Evolutionary conservation across 2,329 filamentous ascomycete genomes (phyloP).

Genomic region (Botrytis deweyae): DNA sequence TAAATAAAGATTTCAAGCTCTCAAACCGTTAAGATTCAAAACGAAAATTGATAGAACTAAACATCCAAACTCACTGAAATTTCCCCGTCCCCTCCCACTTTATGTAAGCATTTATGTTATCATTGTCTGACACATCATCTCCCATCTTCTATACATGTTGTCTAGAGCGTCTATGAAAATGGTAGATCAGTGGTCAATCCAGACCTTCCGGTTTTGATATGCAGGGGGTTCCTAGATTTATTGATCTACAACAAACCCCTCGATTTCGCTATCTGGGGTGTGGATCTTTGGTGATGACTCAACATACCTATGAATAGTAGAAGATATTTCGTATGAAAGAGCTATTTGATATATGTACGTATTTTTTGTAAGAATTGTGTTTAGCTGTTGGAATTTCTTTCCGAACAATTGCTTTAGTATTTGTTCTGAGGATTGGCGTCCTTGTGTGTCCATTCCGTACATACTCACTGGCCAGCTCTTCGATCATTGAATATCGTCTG

Average conservation of each 20-base stretch:
- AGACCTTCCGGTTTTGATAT: background rate
- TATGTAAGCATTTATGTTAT: background rate
- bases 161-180: background rate
- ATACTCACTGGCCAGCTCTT: background rate
- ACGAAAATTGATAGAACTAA: background rate
- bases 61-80: background rate
- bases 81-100: background rate
- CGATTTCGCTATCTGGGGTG: background rate
- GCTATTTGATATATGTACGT: fast-evolving
- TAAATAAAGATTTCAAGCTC: background rate
- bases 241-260: background rate
- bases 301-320: background rate
- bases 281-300: background rate
- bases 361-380: background rate
- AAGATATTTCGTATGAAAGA: background rate
- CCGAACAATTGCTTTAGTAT: background rate
- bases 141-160: background rate
- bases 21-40: background rate
- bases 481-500: background rate
- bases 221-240: background rate
- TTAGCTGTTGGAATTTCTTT: background rate
- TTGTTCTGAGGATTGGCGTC: background rate
- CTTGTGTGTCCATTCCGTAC: background rate
- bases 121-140: background rate
- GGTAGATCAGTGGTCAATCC: background rate